Conservation (phyloP, 1,139 yeast species). For the Zhuliangozyma parablackwelliae region DNA sequence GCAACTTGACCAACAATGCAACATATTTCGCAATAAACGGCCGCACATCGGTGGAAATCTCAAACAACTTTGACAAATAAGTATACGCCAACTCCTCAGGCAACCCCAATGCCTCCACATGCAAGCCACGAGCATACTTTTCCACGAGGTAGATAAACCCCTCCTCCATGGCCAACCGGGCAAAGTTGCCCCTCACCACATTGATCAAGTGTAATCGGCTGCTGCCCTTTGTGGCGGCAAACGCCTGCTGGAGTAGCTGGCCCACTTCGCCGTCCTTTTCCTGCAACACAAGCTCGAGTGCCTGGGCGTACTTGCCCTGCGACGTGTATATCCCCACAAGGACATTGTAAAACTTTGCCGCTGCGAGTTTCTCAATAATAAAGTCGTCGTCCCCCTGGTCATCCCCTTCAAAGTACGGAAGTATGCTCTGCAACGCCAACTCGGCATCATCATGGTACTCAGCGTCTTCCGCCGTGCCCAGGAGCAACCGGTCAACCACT, state of each 20-base stretch:
- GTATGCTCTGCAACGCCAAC: conserved; percentile 62
- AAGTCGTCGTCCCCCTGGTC: conserved; percentile 21
- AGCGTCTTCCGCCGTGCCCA: conserved; percentile 15
- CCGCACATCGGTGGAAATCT: not conserved
- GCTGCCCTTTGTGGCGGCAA: conserved; percentile 22
- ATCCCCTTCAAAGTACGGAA: conserved; percentile 58
- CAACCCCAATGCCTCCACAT: conserved; percentile 28
- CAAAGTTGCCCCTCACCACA: conserved; percentile 36
- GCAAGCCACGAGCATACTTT: conserved; percentile 33
- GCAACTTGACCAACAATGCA: conserved; percentile 22
- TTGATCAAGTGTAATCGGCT: conserved; percentile 32
- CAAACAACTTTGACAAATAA: conserved; percentile 25
- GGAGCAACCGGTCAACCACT: conserved; percentile 50
- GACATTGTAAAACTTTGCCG: conserved; percentile 54
- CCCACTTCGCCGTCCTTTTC: conserved; percentile 11
- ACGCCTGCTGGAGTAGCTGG: conserved; percentile 36
- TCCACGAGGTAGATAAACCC: conserved; percentile 33
- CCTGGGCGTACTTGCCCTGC: conserved; percentile 49
- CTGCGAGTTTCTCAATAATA: conserved; percentile 48
- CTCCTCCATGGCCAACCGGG: conserved; percentile 24
- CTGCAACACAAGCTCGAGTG: conserved; percentile 35
- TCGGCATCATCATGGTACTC: conserved; percentile 51
- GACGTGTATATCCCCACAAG: conserved; percentile 53
- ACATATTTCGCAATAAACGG: conserved; percentile 26
- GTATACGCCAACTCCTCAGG: conserved; percentile 17